Percentiles rank a stretch among this genome's conserved stretches.
Conservation (phyloP, 2,329 filamentous ascomycete genomes). For the Rhinocladiella mackenziei region DNA sequence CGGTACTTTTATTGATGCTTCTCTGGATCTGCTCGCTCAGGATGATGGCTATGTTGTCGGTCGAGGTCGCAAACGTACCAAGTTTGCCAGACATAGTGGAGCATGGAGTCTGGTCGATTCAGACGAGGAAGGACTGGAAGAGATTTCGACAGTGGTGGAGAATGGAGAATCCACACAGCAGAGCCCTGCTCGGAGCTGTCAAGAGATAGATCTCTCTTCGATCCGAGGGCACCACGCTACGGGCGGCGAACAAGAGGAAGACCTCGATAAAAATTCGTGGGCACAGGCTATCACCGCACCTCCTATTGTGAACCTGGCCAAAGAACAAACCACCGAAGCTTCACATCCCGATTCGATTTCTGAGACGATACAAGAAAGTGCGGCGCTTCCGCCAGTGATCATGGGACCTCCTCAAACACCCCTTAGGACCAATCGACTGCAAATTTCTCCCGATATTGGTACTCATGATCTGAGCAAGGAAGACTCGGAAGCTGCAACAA, state of each 20-base stretch:
- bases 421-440: background rate
- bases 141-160: conserved; percentile 2
- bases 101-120: conserved; percentile 69
- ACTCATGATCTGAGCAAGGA: background rate
- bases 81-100: conserved; percentile 62
- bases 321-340: background rate
- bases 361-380: background rate
- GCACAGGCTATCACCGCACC: no score
- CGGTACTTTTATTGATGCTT: conserved; percentile 20
- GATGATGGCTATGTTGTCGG: conserved; percentile 60
- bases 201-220: no score
- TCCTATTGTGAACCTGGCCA: background rate
- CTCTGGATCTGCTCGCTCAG: conserved; percentile 52
- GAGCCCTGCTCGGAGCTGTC: background rate
- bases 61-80: conserved; percentile 65
- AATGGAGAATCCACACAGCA: conserved; percentile 8
- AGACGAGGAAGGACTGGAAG: conserved; percentile 24
- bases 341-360: background rate
- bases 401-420: conserved; percentile 23
- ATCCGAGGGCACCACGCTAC: no score
- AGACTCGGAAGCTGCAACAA: conserved; percentile 10
- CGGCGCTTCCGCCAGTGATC: conserved; percentile 2
- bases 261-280: no score
- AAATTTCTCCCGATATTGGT: background rate
- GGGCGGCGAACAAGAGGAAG: no score